Evolutionary conservation across 2,329 filamentous ascomycete genomes (phyloP), one percentile per base, ranked within the genome.

Genomic region (Penicillium polonicum): DNA sequence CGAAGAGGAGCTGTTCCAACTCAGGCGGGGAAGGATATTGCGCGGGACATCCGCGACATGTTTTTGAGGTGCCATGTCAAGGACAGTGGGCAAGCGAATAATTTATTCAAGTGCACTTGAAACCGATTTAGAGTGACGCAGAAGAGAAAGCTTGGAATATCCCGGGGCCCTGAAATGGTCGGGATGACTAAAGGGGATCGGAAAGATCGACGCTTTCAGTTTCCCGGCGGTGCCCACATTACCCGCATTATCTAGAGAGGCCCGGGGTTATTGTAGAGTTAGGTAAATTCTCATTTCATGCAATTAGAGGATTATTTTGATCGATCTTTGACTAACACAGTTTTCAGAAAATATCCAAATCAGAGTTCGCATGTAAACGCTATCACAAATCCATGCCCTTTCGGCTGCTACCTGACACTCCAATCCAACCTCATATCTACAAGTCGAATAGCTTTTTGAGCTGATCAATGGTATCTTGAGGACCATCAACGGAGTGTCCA

Each of bases 371-470:
- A 63, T 63, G 59, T 60, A 61, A 58, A 63, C 54, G 58, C 61
- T 61, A 57, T 61, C 52, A 53, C 59, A 63, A 61, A 52, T 57
- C 48, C 46, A 56, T 57, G 27, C 27, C 38, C 41, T 36, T 50
- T 50, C 35, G 51, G 43, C 25, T 27, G 43, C 25, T 27, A 36
- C 33, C 35, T n/a, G 44, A 31, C 33, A 36, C 19, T 25, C 21
- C 25, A 48, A 29, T 41, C 27, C 19, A 25, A 51, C 25, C 38
- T 39, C 33, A 3, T 31, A 46, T 53, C 72, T 69, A 89, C 59
- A 92, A 75, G 60, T 84, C 79, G 72, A 97, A 96, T 51, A 94
- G 67, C 81, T 94, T 86, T 82, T 88, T 93, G 69, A 99, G 71
- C 75, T 91, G 82, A 67, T 79, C 83, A 69, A 89, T 86, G 45